Percentiles rank a stretch among this genome's conserved stretches.
phyloP scores from a whole-genome alignment of 2,329 filamentous ascomycete species.

The Xylaria digitata region DNA sequence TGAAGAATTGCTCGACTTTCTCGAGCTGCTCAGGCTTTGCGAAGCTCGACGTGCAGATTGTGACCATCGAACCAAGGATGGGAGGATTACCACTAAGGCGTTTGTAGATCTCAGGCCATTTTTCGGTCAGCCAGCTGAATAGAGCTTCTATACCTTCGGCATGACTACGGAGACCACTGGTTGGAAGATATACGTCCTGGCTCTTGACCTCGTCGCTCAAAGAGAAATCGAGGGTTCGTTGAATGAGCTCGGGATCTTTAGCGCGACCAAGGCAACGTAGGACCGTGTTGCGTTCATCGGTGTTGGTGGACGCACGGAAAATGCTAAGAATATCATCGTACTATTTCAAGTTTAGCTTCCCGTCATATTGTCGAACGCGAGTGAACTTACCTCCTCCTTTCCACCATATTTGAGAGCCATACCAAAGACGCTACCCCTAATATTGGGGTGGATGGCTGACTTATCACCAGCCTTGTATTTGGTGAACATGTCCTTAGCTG shows the following conservation, averaged over 20 bases:
- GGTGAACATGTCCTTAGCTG: constrained; percentile 89
- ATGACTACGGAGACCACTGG: constrained; percentile 81
- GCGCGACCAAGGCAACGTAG: constrained; percentile 85
- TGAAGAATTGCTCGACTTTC: constrained; percentile 84
- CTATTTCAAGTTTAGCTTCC: constrained; percentile 52
- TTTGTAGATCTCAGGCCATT: constrained; percentile 87
- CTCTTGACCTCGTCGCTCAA: constrained; percentile 87
- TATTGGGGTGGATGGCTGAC: constrained; percentile 88
- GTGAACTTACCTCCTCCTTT: constrained; percentile 74
- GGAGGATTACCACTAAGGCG: constrained; percentile 86
- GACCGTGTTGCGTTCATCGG: constrained; percentile 91
- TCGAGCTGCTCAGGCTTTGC: constrained; percentile 79
- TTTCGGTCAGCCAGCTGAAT: constrained; percentile 84
- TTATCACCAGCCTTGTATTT: constrained; percentile 84
- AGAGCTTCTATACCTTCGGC: constrained; percentile 81
- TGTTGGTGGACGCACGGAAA: constrained; percentile 78
- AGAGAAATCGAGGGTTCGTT: constrained; percentile 80
- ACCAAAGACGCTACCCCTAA: constrained; percentile 86
- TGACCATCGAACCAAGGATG: constrained; percentile 86
- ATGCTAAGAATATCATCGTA: constrained; percentile 82
- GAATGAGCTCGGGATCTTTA: constrained; percentile 80
- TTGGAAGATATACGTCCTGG: constrained; percentile 92
- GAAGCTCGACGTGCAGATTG: constrained; percentile 84
- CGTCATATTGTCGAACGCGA: neutral
- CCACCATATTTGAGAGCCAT: constrained; percentile 87